Base-by-base conservation (phyloP, 2,329 filamentous ascomycete genomes). In the Bipolaris zeicola region DNA sequence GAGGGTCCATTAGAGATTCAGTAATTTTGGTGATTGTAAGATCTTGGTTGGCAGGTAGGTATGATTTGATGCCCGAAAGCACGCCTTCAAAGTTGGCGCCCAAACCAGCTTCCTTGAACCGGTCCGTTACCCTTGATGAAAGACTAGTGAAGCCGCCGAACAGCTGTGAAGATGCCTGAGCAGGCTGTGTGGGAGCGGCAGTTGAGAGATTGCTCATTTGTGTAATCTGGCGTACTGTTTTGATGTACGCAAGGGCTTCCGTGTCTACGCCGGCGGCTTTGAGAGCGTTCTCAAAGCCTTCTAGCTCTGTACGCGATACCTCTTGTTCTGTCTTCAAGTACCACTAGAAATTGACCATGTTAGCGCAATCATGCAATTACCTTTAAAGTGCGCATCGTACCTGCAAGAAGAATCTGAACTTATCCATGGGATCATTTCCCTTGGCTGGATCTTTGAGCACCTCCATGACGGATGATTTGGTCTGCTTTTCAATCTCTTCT, bases 161-260 rank as follows among this genome's bases (percentile, higher is more conserved):
- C 14, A 99, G 83, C 68, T 96, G 91, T 5, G 85, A 88, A 63
- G 86, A 41, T 11, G 44, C 85, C 66, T 88, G 84, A 16, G 85
- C 81, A 13, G 87, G 80, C 58, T 89, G 82, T 13, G 84, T 82
- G 8, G 90, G 88, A 28, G 93, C 88, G 26, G 93, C 88, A 1
- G 93, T 96, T 3, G 93, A 91, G 76, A 99, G 90, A 86, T 98
- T 96, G 13, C 94, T 98, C 92, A 98, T 97, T 62, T 95, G 92
- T 5, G 94, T 98, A 48, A 96, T 92, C 64, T 96, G 91, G 58
- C 94, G 92, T 50, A 98, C 90, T 87, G 70, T 65, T 49, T 69
- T 88, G 66, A 99, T 86, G 67, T 98, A 98, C 42, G 91, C 83
- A 48, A 99, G 81, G 43, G 90, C 88, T 16, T 88, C 88, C 13